phyloP scores from a whole-genome alignment of 2,329 filamentous ascomycete species.

The Raffaelea ambrosiae region DNA sequence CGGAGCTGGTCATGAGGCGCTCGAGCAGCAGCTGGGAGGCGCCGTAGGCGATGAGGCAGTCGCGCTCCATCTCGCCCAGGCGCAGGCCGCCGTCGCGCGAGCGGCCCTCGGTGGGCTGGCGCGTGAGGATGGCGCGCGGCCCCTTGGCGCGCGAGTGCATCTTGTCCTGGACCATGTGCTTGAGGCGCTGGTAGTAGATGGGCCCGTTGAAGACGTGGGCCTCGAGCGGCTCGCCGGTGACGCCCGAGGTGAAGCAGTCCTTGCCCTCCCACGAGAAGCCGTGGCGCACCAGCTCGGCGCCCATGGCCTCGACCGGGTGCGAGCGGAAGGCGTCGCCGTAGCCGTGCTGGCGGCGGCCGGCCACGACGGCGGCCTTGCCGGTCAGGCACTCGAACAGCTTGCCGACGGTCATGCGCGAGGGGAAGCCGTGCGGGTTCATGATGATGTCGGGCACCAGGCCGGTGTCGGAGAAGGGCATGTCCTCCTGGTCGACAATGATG shows the following conservation, averaged over 20 bases:
- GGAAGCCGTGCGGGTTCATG: constrained; percentile 99
- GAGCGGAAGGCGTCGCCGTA: constrained; percentile 72
- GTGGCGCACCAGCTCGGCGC: constrained; percentile 69
- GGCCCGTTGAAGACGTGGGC: constrained; percentile 98
- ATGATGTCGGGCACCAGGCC: constrained; percentile 97
- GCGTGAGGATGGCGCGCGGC: constrained; percentile 82
- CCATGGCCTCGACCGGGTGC: constrained; percentile 82
- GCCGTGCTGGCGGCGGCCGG: constrained; percentile 81
- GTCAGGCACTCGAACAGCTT: constrained; percentile 94
- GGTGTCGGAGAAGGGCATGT: constrained; percentile 89
- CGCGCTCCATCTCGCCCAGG: constrained; percentile 96
- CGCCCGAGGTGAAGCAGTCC: constrained; percentile 90
- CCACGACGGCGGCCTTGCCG: constrained; percentile 84
- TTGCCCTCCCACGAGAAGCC: constrained; percentile 97
- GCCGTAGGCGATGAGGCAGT: constrained; percentile 95
- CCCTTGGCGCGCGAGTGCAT: constrained; percentile 95
- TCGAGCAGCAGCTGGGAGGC: constrained; percentile 88
- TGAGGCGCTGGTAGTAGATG: constrained; percentile 98
- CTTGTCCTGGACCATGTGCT: constrained; percentile 99
- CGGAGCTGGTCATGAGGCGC: constrained; percentile 87
- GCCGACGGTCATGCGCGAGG: constrained; percentile 97
- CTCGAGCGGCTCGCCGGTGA: constrained; percentile 87
- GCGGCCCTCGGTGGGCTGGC: constrained; percentile 92
- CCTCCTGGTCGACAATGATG: constrained; percentile 92
- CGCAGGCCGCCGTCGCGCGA: constrained; percentile 86